Evolutionary conservation across 2,329 filamentous ascomycete genomes (phyloP).

Genomic region (Raffaelea deltoideospora): DNA sequence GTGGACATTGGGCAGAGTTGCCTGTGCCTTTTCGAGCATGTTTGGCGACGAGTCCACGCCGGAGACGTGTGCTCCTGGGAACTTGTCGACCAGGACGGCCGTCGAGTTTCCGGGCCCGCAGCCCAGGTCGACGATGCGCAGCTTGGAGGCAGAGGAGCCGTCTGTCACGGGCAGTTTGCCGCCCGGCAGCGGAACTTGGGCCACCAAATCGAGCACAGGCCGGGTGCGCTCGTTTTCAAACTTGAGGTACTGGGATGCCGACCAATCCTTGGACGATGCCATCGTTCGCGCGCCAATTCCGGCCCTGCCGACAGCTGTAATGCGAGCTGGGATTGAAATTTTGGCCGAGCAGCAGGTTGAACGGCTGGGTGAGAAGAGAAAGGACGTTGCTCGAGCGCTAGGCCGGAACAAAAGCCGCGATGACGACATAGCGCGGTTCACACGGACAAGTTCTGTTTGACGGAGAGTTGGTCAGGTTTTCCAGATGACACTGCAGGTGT

Average conservation of each 20-base stretch:
- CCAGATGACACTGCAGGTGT: no score
- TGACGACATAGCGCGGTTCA: no score
- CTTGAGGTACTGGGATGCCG: slow-evolving; percentile 39
- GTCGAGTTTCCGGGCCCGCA: slow-evolving; percentile 48
- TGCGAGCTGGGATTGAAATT: no score
- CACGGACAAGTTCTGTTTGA: no score
- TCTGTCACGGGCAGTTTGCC: slow-evolving; percentile 7
- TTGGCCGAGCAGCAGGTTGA: no score
- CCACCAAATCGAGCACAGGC: slow-evolving; percentile 35
- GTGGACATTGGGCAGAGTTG: slow-evolving; percentile 21
- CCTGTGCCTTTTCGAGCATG: slow-evolving; percentile 36
- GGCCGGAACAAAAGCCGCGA: no score
- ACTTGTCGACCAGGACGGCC: slow-evolving; percentile 27
- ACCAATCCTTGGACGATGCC: slow-evolving; percentile 36
- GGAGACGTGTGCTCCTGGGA: slow-evolving; percentile 27
- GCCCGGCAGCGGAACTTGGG: slow-evolving; percentile 23
- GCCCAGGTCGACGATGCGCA: slow-evolving; percentile 38
- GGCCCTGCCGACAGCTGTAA: no score
- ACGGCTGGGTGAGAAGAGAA: no score
- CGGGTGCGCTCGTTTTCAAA: slow-evolving; percentile 37
- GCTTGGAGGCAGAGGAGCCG: slow-evolving; percentile 11
- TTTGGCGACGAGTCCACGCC: slow-evolving; percentile 40
- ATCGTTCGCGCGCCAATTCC: no score
- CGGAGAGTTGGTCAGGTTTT: no score
- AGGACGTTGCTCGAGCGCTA: no score